Evolutionary conservation across 768 basidiomycete species (phyloP).

Genomic region (Panaeolus cyanescens): DNA sequence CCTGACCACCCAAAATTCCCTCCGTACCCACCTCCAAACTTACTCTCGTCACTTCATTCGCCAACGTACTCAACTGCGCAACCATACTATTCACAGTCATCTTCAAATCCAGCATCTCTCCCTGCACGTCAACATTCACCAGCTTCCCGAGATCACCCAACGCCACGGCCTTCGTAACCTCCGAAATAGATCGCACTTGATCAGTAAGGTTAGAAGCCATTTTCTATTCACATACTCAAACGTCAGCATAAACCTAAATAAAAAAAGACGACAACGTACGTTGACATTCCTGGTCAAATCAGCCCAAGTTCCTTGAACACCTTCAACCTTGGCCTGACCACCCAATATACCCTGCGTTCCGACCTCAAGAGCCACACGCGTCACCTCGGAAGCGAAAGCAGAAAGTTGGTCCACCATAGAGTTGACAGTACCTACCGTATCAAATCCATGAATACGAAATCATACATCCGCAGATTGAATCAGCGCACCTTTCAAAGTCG

Average conservation of each 20-base stretch:
- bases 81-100: constrained; percentile 88
- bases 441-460: background rate
- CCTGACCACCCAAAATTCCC: constrained; percentile 93
- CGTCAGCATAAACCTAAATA: background rate
- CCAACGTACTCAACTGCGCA: constrained; percentile 74
- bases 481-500: constrained; percentile 60
- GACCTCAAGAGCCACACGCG: constrained; percentile 84
- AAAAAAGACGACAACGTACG: constrained; percentile 40
- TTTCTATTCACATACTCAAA: constrained; percentile 47
- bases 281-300: constrained; percentile 91
- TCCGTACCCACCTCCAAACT: constrained; percentile 91
- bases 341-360: constrained; percentile 91
- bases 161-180: constrained; percentile 87
- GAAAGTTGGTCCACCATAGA: constrained; percentile 93
- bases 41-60: constrained; percentile 88
- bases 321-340: constrained; percentile 87
- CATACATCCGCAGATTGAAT: background rate
- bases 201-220: constrained; percentile 86
- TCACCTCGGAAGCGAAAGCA: constrained; percentile 84
- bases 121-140: constrained; percentile 91
- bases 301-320: constrained; percentile 93
- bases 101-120: constrained; percentile 91
- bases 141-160: constrained; percentile 81
- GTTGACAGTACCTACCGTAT: constrained; percentile 65
- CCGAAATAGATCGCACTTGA: constrained; percentile 90